Conservation (phyloP, 2,329 filamentous ascomycete genomes). For the Fusarium kyushuense region DNA sequence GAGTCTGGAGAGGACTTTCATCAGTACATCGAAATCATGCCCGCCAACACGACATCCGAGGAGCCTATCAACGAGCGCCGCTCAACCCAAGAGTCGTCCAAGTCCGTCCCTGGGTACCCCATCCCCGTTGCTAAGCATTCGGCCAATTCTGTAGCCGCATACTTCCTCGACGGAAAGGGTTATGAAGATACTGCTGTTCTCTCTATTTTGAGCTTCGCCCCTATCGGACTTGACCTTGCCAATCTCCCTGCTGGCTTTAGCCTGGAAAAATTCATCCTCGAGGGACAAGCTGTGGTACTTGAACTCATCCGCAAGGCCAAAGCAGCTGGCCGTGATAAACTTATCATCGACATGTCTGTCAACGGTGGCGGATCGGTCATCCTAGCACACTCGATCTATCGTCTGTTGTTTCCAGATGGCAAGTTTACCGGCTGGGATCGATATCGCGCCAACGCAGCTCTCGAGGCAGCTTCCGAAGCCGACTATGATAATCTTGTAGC, state of each 20-base stretch:
- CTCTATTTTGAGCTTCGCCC: slow-evolving; percentile 43
- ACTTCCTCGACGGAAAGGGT: slow-evolving; percentile 37
- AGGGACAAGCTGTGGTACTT: slow-evolving; percentile 34
- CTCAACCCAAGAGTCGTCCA: not conserved
- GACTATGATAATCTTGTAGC: slow-evolving; percentile 36
- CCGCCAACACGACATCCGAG: slow-evolving; percentile 19
- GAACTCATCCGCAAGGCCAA: slow-evolving; percentile 39
- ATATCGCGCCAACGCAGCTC: slow-evolving; percentile 40
- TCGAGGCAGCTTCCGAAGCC: slow-evolving; percentile 32
- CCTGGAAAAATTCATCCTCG: slow-evolving; percentile 31
- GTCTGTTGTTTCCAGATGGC: slow-evolving; percentile 40
- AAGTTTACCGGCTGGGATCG: slow-evolving; percentile 36
- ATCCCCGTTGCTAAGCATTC: slow-evolving; percentile 36
- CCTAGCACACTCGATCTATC: slow-evolving; percentile 40
- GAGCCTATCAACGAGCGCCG: slow-evolving; percentile 24
- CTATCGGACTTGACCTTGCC: slow-evolving; percentile 21
- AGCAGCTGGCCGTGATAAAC: slow-evolving; percentile 40
- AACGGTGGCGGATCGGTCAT: slow-evolving; percentile 43
- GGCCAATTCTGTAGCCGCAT: slow-evolving; percentile 25
- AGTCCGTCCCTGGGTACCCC: slow-evolving; percentile 26
- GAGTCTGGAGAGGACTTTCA: slow-evolving; percentile 43
- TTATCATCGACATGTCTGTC: slow-evolving; percentile 44
- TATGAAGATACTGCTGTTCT: slow-evolving; percentile 43
- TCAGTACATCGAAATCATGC: slow-evolving; percentile 32
- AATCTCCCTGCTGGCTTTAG: not conserved